Evolutionary conservation across 2,329 filamentous ascomycete species (phyloP).

Genomic region (Colletotrichum tamarilloi): DNA sequence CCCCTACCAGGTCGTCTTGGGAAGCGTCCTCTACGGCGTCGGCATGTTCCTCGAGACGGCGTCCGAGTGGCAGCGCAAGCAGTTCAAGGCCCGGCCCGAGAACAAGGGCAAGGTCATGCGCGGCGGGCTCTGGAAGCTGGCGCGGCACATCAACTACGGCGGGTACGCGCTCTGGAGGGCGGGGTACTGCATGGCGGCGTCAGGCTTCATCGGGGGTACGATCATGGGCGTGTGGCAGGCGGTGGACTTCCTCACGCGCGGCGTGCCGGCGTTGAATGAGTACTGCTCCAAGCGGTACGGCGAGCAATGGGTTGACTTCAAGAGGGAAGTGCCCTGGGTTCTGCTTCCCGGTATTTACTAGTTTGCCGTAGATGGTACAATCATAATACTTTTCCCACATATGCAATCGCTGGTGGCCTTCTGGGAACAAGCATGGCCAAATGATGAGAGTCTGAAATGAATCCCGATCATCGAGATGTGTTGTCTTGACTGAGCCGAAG

Average conservation of each 20-base stretch:
- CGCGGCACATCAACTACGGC: constrained; percentile 54
- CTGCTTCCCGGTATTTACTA: constrained; percentile 52
- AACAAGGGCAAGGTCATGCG: constrained; percentile 53
- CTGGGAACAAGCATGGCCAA: neutral
- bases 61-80: constrained; percentile 65
- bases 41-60: constrained; percentile 66
- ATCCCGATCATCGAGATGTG: neutral
- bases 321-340: constrained; percentile 48
- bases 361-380: neutral
- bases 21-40: constrained; percentile 58
- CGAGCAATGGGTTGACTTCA: constrained; percentile 52
- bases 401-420: neutral
- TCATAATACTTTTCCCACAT: neutral
- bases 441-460: neutral
- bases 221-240: constrained; percentile 44
- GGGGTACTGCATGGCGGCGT: constrained; percentile 46
- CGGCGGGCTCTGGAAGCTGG: constrained; percentile 50
- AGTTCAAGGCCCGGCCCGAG: constrained; percentile 50
- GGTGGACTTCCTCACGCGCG: constrained; percentile 45
- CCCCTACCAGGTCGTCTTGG: constrained; percentile 54
- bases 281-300: constrained; percentile 51
- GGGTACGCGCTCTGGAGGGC: constrained; percentile 50
- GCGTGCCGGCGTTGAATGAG: constrained; percentile 46
- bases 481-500: neutral
- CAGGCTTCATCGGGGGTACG: constrained; percentile 48